Percentiles rank a stretch among this genome's conserved stretches.
phyloP scores from a whole-genome alignment of 1,284 basidiomycete species.

The Singerocomus inundabilis region DNA sequence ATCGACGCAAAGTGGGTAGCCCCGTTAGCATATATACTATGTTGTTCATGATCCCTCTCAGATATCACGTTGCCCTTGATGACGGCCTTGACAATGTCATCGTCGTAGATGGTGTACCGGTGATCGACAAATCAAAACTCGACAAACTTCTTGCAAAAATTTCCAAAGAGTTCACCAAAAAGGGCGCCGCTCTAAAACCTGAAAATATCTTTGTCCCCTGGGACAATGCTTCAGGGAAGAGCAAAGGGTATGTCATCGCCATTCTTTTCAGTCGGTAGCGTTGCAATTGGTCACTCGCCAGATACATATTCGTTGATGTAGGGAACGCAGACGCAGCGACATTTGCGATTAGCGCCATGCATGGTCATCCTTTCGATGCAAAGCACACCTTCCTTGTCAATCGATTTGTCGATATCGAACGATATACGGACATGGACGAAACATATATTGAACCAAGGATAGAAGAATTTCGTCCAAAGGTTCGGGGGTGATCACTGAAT shows the following conservation, averaged over 20 bases:
- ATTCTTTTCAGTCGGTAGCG: slow-evolving; percentile 3
- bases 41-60: slow-evolving; percentile 34
- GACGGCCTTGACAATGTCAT: slow-evolving; percentile 86
- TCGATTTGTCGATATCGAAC: slow-evolving; percentile 92
- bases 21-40: slow-evolving; percentile 1
- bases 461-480: slow-evolving; percentile 82
- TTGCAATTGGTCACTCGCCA: slow-evolving; percentile 31
- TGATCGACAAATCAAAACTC: slow-evolving; percentile 81
- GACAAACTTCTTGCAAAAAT: slow-evolving; percentile 78
- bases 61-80: slow-evolving; percentile 78
- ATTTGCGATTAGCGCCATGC: slow-evolving; percentile 76
- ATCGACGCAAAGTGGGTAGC: slow-evolving; percentile 84
- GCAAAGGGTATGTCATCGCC: slow-evolving; percentile 70
- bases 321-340: slow-evolving; percentile 79
- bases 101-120: slow-evolving; percentile 83
- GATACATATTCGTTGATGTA: slow-evolving; percentile 91
- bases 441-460: slow-evolving; percentile 78
- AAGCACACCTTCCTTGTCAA: slow-evolving; percentile 91
- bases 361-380: slow-evolving; percentile 89
- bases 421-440: slow-evolving; percentile 79
- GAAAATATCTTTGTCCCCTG: slow-evolving; percentile 83
- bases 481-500: slow-evolving; percentile 33
- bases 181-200: slow-evolving; percentile 73
- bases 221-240: slow-evolving; percentile 76
- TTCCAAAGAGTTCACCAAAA: slow-evolving; percentile 79